Conservation (phyloP, 2,329 filamentous ascomycete genomes). For the Sporothrix brasiliensis region DNA sequence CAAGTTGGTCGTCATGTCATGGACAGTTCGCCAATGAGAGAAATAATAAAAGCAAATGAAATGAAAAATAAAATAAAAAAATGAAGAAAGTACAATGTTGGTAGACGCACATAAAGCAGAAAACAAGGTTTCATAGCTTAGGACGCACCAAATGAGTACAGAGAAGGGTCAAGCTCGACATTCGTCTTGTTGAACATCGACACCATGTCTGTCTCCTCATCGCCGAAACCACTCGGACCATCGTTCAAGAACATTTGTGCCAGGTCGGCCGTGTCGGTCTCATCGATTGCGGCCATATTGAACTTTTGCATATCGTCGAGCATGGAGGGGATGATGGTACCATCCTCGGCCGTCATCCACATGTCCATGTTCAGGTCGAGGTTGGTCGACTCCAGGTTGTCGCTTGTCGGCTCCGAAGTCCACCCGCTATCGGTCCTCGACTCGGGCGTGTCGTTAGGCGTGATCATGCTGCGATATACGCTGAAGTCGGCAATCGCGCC, state of each 20-base stretch:
- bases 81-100: background rate
- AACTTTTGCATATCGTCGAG: conserved; percentile 50
- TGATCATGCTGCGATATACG: conserved; percentile 55
- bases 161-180: conserved; percentile 52
- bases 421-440: conserved; percentile 63
- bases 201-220: conserved; percentile 45
- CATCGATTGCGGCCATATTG: conserved; percentile 41
- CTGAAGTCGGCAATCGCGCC: conserved; percentile 58
- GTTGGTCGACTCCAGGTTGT: conserved; percentile 58
- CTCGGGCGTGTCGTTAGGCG: conserved; percentile 66
- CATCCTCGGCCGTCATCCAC: conserved; percentile 54
- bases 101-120: background rate
- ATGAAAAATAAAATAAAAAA: background rate
- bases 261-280: conserved; percentile 35
- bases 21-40: background rate
- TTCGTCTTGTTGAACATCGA: conserved; percentile 56
- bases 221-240: conserved; percentile 13
- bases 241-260: conserved; percentile 49
- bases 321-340: conserved; percentile 45
- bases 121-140: background rate
- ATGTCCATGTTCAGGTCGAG: conserved; percentile 56
- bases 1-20: conserved; percentile 25
- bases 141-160: conserved; percentile 41
- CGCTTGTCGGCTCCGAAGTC: conserved; percentile 62
- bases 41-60: conserved; percentile 21